Evolutionary conservation across 176 grass and related monocot genomes (phyloP), one percentile per base, ranked within the genome.

Genomic region (Olyra latifolia): DNA sequence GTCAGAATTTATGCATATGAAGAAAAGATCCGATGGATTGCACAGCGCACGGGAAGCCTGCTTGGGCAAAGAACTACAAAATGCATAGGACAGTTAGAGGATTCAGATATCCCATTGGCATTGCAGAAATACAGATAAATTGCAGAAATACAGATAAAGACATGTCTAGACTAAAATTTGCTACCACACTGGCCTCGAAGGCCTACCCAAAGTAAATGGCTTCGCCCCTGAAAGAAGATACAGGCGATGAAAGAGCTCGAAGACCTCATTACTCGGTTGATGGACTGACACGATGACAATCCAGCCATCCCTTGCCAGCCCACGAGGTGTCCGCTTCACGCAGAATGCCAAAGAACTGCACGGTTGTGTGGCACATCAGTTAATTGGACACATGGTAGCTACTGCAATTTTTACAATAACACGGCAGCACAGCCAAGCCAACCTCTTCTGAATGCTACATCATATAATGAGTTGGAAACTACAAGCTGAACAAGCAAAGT

Each of bases 201-300:
- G 90, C 88, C 77, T 82, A 80, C 2, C 96, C 96, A 57, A 99
- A 99, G 85, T 95, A 99, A 5, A 95, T 84, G 13, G 92, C 91
- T 84, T 87, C 93, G 38, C 96, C 5, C 93, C 93, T 47, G 96
- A 99, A 0, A 99, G 92, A 78, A 99, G 86, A 82, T 89, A 99
- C 6, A 99, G 78, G 20, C 81, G 68, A 66, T 99, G 90, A 12
- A 99, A 99, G 57, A 99, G 83, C 79, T 93, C 85, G 40, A 99
- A 99, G 28, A 99, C 96, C 81, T 99, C 96, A 23, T 92, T 99
- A 84, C 92, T 99, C 0, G 96, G 96, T 63, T 99, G 96, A 74
- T 99, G 96, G 47, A 99, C 85, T 0, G 96, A 99, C 0, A 88
- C 92, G 12, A 99, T 93, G 10, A 99, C 92, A 0, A 92, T 99